phyloP scores from a whole-genome alignment of 148 eudicot genomes.

The Rheum nobile region DNA sequence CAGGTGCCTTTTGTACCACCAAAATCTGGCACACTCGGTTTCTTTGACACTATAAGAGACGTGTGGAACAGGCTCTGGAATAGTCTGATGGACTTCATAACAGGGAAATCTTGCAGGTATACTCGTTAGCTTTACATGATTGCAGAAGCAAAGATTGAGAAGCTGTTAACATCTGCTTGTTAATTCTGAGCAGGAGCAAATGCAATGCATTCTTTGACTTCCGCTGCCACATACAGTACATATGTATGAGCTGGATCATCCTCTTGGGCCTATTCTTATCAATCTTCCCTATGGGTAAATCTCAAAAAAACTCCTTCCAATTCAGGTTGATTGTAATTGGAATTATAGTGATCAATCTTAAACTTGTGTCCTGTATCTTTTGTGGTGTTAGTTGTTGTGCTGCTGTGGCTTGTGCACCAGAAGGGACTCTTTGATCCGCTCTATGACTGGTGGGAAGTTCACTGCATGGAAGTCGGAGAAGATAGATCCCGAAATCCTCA shows the following conservation, averaged over 20 bases:
- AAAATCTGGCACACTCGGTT: conserved; percentile 36
- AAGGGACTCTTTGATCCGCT: conserved; percentile 94
- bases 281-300: conserved; percentile 73
- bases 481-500: conserved; percentile 21
- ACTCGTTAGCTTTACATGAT: background rate
- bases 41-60: conserved; percentile 56
- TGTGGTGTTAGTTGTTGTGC: conserved; percentile 41
- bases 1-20: conserved; percentile 54
- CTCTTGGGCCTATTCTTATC: conserved; percentile 66
- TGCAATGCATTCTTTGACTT: conserved; percentile 81
- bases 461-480: conserved; percentile 28
- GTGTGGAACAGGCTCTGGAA: conserved; percentile 64
- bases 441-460: conserved; percentile 92
- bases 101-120: conserved; percentile 89
- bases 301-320: background rate
- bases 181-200: conserved; percentile 44
- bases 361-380: background rate
- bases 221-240: conserved; percentile 82
- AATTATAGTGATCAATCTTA: background rate
- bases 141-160: too few relatives aligned
- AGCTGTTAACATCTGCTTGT: background rate
- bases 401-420: conserved; percentile 89
- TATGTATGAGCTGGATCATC: conserved; percentile 84
- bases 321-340: background rate
- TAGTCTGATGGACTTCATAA: conserved; percentile 57